phyloP scores from a whole-genome alignment of 164 flowering plant genomes.

The Buxus sempervirens region DNA sequence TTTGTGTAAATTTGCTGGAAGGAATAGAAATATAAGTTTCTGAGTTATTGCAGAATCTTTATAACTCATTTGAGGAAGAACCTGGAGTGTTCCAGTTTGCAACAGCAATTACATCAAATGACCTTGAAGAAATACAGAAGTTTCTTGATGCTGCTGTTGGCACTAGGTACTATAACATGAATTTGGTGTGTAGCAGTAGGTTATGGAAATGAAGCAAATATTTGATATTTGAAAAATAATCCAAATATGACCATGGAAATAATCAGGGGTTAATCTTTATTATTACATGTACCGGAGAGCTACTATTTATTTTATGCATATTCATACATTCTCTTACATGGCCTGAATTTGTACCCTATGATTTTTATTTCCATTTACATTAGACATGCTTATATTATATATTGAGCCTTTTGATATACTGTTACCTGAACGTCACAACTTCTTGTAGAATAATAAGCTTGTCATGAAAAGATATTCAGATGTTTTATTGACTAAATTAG shows the following conservation, averaged over 20 bases:
- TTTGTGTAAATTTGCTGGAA: background rate
- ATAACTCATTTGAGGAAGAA: slow-evolving; percentile 77
- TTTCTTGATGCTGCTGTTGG: slow-evolving; percentile 82
- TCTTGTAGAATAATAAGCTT: background rate
- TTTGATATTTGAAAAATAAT: too few relatives aligned
- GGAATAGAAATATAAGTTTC: background rate
- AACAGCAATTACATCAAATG: slow-evolving; percentile 73
- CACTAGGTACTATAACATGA: slow-evolving; percentile 46
- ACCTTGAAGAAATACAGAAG: slow-evolving; percentile 89
- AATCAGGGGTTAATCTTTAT: too few relatives aligned
- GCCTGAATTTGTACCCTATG: background rate
- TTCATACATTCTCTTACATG: background rate
- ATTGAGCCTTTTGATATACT: background rate
- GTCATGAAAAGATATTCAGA: background rate
- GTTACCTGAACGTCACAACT: background rate
- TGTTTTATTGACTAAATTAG: background rate
- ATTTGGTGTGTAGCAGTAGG: slow-evolving; percentile 6
- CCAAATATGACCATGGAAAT: too few relatives aligned
- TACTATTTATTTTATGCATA: too few relatives aligned
- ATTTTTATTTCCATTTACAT: background rate
- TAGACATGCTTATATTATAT: background rate
- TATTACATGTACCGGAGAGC: too few relatives aligned
- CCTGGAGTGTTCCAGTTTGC: slow-evolving; percentile 82
- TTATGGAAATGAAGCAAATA: background rate
- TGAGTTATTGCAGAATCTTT: slow-evolving; percentile 62